A percentile compares a stretch with the other conserved stretches of the same genome.
Evolutionary conservation across 192 early-diverging fungal species (phyloP).

Genomic region (Linnemannia zychae): DNA sequence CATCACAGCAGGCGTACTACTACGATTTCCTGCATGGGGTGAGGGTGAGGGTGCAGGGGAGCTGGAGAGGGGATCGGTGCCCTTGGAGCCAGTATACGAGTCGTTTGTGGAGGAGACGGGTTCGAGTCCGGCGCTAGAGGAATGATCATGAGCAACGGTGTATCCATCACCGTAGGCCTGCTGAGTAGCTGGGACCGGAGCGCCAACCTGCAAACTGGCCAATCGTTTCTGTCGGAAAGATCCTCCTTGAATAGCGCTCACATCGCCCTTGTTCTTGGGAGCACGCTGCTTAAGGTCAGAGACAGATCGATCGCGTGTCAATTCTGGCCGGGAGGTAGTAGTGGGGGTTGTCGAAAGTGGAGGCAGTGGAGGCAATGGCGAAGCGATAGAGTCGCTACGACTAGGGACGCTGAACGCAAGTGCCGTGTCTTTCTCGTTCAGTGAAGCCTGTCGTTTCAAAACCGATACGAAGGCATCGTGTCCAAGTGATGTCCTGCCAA

Average conservation of each 20-base stretch:
- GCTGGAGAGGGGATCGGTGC: neutral
- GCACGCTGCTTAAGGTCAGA: slow-evolving; percentile 7
- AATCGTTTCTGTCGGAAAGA: slow-evolving; percentile 42
- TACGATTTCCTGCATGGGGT: slow-evolving; percentile 25
- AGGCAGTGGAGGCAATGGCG: neutral
- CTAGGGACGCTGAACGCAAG: neutral
- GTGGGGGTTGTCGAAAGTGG: neutral
- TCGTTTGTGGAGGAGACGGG: neutral
- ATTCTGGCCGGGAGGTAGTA: neutral
- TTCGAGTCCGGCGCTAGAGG: slow-evolving; percentile 1
- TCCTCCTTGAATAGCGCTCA: neutral
- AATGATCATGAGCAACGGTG: neutral
- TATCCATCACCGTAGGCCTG: slow-evolving; percentile 23
- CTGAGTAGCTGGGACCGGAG: neutral
- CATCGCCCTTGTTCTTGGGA: neutral
- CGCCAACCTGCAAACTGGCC: slow-evolving; percentile 31
- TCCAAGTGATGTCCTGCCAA: slow-evolving; percentile 1
- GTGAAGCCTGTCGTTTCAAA: slow-evolving; percentile 31
- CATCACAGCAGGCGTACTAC: slow-evolving; percentile 47
- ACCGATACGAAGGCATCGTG: slow-evolving; percentile 21
- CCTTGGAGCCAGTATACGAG: neutral
- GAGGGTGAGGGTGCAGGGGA: neutral
- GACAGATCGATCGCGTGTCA: neutral
- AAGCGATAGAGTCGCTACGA: neutral
- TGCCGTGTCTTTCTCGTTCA: slow-evolving; percentile 22